A percentile compares a stretch with the other conserved stretches of the same genome.
phyloP scores from a whole-genome alignment of 495 filamentous ascomycete species.

The Penicillium pulvis region DNA sequence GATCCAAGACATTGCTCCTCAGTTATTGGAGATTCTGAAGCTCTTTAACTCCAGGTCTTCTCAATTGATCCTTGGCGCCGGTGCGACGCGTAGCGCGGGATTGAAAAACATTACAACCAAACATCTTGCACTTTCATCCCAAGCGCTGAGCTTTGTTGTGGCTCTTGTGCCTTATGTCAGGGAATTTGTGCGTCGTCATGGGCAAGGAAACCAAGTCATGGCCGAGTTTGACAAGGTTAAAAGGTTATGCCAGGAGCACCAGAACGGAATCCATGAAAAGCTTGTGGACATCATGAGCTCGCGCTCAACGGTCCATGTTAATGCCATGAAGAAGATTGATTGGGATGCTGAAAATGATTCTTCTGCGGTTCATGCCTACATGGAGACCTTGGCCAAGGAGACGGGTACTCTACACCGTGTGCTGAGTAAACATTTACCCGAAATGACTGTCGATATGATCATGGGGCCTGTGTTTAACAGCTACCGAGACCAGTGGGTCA shows the following conservation, averaged over 20 bases:
- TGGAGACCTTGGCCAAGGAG: constrained; percentile 90
- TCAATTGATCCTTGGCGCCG: constrained; percentile 93
- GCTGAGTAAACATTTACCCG: constrained; percentile 79
- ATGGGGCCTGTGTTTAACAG: constrained; percentile 87
- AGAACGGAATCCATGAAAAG: constrained; percentile 91
- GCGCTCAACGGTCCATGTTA: constrained; percentile 70
- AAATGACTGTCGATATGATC: constrained; percentile 77
- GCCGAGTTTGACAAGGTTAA: constrained; percentile 93
- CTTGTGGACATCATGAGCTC: constrained; percentile 93
- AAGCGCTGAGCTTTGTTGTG: constrained; percentile 85
- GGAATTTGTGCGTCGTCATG: constrained; percentile 84
- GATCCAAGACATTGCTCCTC: constrained; percentile 76
- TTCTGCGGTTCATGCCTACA: constrained; percentile 65
- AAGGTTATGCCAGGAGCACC: constrained; percentile 88
- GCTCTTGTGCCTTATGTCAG: constrained; percentile 86
- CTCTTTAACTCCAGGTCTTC: constrained; percentile 93
- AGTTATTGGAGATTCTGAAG: constrained; percentile 73
- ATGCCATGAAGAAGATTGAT: constrained; percentile 71
- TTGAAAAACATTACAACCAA: constrained; percentile 96
- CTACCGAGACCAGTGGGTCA: constrained; percentile 82
- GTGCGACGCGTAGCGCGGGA: constrained; percentile 86
- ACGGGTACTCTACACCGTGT: constrained; percentile 87
- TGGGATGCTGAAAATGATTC: constrained; percentile 61
- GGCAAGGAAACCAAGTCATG: constrained; percentile 64
- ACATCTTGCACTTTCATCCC: constrained; percentile 89